Evolutionary conservation across 2,329 filamentous ascomycete species (phyloP).

Genomic region (Fusarium dlaminii): DNA sequence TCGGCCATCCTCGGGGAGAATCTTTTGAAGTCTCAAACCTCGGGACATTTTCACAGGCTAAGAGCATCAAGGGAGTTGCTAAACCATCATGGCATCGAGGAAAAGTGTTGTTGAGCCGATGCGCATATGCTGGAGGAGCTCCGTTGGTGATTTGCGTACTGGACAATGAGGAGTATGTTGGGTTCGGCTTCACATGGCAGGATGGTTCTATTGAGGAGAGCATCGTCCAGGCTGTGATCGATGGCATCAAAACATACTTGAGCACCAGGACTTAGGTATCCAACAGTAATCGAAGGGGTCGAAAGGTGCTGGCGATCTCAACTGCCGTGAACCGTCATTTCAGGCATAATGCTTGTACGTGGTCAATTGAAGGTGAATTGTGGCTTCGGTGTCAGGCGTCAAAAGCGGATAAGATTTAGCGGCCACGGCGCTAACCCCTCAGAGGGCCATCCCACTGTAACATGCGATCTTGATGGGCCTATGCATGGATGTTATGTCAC

Average conservation of each 20-base stretch:
- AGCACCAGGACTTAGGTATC: rapidly evolving
- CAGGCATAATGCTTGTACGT: background rate
- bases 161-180: background rate
- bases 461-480: background rate
- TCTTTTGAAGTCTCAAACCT: slow-evolving; percentile 7
- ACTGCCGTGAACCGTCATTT: background rate
- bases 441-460: background rate
- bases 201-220: background rate
- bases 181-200: slow-evolving; percentile 5
- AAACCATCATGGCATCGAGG: background rate
- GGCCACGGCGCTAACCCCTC: background rate
- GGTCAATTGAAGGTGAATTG: background rate
- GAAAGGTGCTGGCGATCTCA: background rate
- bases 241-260: background rate
- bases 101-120: background rate
- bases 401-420: background rate
- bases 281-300: background rate
- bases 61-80: background rate
- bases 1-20: background rate
- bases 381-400: background rate
- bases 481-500: background rate
- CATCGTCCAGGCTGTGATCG: background rate
- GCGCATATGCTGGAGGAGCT: background rate
- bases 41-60: background rate
- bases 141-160: background rate